A percentile compares a stretch with the other conserved stretches of the same genome.
phyloP scores from a whole-genome alignment of 768 basidiomycete species.

The Fibroporia radiculosa region DNA sequence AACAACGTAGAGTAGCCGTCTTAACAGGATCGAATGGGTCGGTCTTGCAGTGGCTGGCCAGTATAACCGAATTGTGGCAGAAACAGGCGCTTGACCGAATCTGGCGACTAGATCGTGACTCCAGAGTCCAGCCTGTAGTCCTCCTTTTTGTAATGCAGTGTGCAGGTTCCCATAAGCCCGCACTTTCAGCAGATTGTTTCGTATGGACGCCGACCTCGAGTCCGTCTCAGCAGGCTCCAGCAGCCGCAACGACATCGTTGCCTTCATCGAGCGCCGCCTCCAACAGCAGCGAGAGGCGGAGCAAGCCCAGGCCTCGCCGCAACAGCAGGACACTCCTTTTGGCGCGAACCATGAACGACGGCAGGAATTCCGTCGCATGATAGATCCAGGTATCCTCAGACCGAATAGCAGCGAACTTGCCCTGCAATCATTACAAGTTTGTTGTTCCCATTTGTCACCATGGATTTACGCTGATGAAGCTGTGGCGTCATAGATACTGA shows the following conservation, averaged over 20 bases:
- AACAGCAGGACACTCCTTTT: conserved; percentile 15
- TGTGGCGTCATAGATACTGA: conserved; percentile 42
- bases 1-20: no score
- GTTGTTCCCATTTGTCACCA: not conserved
- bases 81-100: no score
- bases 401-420: conserved; percentile 60
- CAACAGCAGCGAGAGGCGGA: conserved; percentile 14
- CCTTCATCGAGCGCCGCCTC: conserved; percentile 22
- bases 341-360: conserved; percentile 55
- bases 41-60: no score
- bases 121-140: no score
- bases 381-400: conserved; percentile 73
- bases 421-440: conserved; percentile 55
- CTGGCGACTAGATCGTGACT: no score
- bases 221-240: not conserved
- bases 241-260: conserved; percentile 14
- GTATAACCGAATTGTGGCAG: no score
- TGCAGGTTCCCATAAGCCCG: no score
- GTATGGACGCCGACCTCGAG: not conserved
- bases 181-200: no score
- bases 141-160: no score
- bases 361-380: conserved; percentile 64
- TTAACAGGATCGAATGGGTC: no score
- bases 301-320: conserved; percentile 2
- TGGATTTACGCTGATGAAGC: not conserved